phyloP scores from a whole-genome alignment of 1,284 basidiomycete genomes.

The Heterobasidion irregulare region DNA sequence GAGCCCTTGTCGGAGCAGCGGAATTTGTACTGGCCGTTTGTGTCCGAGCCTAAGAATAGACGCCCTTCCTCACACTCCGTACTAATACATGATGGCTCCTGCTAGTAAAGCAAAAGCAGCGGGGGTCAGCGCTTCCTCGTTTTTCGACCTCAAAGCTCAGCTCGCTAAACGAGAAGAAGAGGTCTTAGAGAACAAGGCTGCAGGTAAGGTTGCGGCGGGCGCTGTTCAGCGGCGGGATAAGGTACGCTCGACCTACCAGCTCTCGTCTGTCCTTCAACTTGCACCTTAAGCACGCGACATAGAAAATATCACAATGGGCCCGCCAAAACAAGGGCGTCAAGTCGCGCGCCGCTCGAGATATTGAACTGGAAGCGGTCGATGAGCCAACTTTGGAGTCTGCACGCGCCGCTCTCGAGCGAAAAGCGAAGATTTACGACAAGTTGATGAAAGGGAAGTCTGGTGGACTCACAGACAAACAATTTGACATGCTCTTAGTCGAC shows the following conservation, averaged over 20 bases:
- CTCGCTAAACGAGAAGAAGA: constrained; percentile 60
- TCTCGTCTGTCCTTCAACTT: neutral
- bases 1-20: too few relatives aligned
- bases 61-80: neutral
- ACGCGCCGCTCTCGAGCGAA: constrained; percentile 63
- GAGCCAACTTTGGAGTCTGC: constrained; percentile 64
- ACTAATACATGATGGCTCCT: constrained; percentile 25
- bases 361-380: constrained; percentile 57
- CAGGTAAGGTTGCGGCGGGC: constrained; percentile 35
- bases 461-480: constrained; percentile 72
- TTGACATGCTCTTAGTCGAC: constrained; percentile 73
- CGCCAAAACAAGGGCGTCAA: constrained; percentile 66
- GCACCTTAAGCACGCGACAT: neutral
- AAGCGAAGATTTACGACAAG: constrained; percentile 79
- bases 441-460: constrained; percentile 74
- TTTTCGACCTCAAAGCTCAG: constrained; percentile 71
- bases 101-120: constrained; percentile 52
- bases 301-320: constrained; percentile 71
- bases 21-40: too few relatives aligned
- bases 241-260: constrained; percentile 29
- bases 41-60: too few relatives aligned
- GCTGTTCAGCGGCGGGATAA: constrained; percentile 14
- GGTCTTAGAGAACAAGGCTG: constrained; percentile 48
- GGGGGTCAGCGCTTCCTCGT: constrained; percentile 61
- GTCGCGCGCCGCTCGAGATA: constrained; percentile 50